phyloP scores from a whole-genome alignment of 164 flowering plant species.

The Umbilicus rupestris region DNA sequence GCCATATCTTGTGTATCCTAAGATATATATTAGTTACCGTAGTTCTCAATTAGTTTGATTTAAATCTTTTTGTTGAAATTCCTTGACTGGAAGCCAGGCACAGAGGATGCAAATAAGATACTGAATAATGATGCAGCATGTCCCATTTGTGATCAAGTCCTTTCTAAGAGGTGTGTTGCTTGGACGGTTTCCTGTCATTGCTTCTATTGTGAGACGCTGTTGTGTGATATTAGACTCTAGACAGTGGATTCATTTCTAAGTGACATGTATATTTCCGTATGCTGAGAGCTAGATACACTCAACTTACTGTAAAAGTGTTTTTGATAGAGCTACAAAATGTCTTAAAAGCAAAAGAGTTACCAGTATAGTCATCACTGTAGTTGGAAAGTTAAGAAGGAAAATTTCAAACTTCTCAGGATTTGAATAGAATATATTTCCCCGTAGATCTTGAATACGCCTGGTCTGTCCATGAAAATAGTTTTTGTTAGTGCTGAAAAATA shows the following conservation, averaged over 20 bases:
- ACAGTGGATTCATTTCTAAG: neutral
- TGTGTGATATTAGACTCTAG: neutral
- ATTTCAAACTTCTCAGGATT: neutral
- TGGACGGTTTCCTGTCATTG: neutral
- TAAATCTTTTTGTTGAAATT: conserved; percentile 10
- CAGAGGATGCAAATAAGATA: conserved; percentile 89
- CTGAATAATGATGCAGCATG: conserved; percentile 88
- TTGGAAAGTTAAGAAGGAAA: neutral
- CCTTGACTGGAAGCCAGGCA: conserved; percentile 52
- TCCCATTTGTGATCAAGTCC: conserved; percentile 95
- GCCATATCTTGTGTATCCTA: conserved; percentile 78
- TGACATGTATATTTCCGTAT: neutral
- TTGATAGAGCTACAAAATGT: too few species aligned
- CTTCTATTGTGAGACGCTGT: neutral
- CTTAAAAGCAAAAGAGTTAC: too few species aligned
- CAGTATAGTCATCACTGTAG: neutral
- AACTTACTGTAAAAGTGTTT: too few species aligned
- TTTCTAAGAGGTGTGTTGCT: conserved; percentile 74
- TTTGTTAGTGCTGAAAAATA: neutral
- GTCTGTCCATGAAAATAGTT: neutral
- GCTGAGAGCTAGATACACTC: neutral
- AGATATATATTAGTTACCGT: neutral
- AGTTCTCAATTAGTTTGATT: neutral
- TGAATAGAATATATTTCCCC: neutral
- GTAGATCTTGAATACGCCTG: neutral